A percentile compares a stretch with the other conserved stretches of the same genome.
Evolutionary conservation across 139 green algal genomes (phyloP).

Genomic region (Desmodesmus armatus): DNA sequence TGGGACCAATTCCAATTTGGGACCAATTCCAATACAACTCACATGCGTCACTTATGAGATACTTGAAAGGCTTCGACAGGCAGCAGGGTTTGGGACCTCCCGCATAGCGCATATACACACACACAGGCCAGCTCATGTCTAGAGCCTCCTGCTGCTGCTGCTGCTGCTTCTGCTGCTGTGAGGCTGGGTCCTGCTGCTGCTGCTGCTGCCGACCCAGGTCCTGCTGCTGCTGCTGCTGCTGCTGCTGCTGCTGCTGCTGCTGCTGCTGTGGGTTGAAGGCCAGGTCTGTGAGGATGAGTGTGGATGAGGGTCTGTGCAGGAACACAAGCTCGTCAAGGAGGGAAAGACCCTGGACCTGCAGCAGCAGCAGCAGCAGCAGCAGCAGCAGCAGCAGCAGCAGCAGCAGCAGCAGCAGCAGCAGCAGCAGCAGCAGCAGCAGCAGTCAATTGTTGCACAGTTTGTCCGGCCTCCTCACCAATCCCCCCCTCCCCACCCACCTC

Average conservation of each 20-base stretch:
- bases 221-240: background rate
- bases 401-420: too few species aligned
- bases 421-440: too few species aligned
- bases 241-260: background rate
- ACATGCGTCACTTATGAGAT: slow-evolving; percentile 26
- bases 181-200: slow-evolving; percentile 5
- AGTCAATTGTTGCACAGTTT: too few species aligned
- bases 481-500: too few species aligned
- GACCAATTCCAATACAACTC: background rate
- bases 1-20: background rate
- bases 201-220: background rate
- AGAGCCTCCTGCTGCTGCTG: too few species aligned
- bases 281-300: slow-evolving; percentile 29
- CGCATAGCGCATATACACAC: background rate
- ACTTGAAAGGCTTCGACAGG: slow-evolving; percentile 23
- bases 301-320: slow-evolving; percentile 25
- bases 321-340: slow-evolving; percentile 23
- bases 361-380: too few species aligned
- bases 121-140: background rate
- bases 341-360: slow-evolving; percentile 15
- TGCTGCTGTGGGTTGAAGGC: slow-evolving; percentile 39
- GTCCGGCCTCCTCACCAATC: too few species aligned
- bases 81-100: slow-evolving; percentile 30
- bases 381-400: too few species aligned
- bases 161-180: slow-evolving; percentile 13